These are phyloP conservation scores for Magnaporthiopsis rhizophila DNA, from an alignment of 2,329 filamentous ascomycete species.

Conservation along the genomic window DNA sequence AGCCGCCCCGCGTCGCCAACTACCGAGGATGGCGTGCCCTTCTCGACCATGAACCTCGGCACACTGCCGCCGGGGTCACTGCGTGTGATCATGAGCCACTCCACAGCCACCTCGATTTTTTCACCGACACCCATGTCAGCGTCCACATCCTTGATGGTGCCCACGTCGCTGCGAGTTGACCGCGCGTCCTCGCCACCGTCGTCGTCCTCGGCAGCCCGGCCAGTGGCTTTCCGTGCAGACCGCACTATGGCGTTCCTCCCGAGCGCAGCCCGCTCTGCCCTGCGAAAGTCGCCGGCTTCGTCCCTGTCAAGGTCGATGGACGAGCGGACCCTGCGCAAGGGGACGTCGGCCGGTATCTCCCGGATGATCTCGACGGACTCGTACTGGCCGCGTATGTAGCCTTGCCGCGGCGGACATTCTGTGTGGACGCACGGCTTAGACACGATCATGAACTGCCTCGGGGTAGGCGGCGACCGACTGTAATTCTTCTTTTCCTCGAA, in stretches of 20 bases:
- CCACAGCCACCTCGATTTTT: slow-evolving; percentile 42
- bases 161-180: slow-evolving; percentile 8
- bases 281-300: slow-evolving; percentile 20
- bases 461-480: slow-evolving; percentile 31
- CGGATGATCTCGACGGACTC: slow-evolving; percentile 89
- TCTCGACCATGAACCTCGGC: slow-evolving; percentile 84
- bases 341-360: slow-evolving; percentile 58
- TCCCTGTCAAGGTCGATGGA: slow-evolving; percentile 33
- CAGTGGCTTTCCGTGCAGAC: slow-evolving; percentile 25
- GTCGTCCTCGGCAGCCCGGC: background rate
- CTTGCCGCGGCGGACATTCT: slow-evolving; percentile 59
- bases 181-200: slow-evolving; percentile 17
- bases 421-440: slow-evolving; percentile 78
- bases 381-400: slow-evolving; percentile 77
- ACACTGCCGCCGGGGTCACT: slow-evolving; percentile 86
- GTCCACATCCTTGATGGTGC: slow-evolving; percentile 5
- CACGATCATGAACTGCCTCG: slow-evolving; percentile 74
- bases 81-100: slow-evolving; percentile 90
- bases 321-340: slow-evolving; percentile 34
- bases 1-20: slow-evolving; percentile 74
- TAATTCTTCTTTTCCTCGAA: slow-evolving; percentile 13
- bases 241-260: slow-evolving; percentile 35
- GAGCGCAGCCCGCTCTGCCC: slow-evolving; percentile 19
- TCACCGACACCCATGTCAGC: slow-evolving; percentile 17
- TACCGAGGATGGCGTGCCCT: slow-evolving; percentile 75